These are phyloP conservation scores for Pseudogymnoascus sp. DNA, from an alignment of 2,329 filamentous ascomycete genomes.

Conservation along the genomic window DNA sequence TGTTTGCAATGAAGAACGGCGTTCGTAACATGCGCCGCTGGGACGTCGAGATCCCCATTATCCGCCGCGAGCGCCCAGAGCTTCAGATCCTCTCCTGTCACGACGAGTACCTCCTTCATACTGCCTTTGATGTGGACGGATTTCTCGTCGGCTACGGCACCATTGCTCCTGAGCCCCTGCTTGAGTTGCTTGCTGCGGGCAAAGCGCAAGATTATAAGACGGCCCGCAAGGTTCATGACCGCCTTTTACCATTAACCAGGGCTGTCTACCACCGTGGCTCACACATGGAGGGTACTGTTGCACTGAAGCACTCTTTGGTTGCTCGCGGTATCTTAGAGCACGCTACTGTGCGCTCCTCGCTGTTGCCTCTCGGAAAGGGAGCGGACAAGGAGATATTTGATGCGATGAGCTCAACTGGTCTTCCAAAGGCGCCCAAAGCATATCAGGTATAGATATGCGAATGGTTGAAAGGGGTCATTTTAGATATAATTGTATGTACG, in stretches of 20 bases:
- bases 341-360: constrained; percentile 38
- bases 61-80: constrained; percentile 39
- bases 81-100: constrained; percentile 44
- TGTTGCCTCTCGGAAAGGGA: constrained; percentile 10
- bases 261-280: constrained; percentile 47
- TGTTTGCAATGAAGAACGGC: constrained; percentile 50
- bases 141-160: constrained; percentile 48
- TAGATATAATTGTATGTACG: neutral
- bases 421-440: constrained; percentile 9
- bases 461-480: neutral
- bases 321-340: constrained; percentile 41
- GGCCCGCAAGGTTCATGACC: constrained; percentile 42
- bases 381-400: constrained; percentile 8
- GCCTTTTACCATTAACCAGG: constrained; percentile 42
- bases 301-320: constrained; percentile 43
- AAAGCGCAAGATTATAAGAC: constrained; percentile 41
- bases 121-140: constrained; percentile 43
- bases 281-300: constrained; percentile 47
- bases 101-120: constrained; percentile 46
- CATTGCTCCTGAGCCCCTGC: constrained; percentile 41
- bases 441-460: neutral
- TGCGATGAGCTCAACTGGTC: constrained; percentile 10
- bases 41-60: constrained; percentile 47
- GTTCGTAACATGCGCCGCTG: constrained; percentile 49
- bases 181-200: constrained; percentile 43